Percentiles rank a stretch among this genome's conserved stretches.
phyloP scores from a whole-genome alignment of 2,329 filamentous ascomycete genomes.

The Hymenoscyphus fructigenus region DNA sequence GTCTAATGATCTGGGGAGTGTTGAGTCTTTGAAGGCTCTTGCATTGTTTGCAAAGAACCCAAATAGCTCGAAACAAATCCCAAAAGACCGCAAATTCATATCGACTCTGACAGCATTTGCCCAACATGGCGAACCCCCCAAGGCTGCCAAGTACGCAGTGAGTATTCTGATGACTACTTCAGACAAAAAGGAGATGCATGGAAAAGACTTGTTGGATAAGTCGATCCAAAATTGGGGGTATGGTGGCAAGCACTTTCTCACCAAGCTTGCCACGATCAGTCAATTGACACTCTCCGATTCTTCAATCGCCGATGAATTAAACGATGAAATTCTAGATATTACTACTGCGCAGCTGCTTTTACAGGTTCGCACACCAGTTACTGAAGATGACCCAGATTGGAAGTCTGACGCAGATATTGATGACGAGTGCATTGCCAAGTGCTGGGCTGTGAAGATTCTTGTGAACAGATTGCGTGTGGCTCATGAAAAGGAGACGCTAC shows the following conservation, averaged over 20 bases:
- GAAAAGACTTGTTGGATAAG: constrained; percentile 77
- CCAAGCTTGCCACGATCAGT: constrained; percentile 67
- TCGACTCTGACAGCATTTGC: constrained; percentile 82
- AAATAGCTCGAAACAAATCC: constrained; percentile 67
- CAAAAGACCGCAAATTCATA: constrained; percentile 75
- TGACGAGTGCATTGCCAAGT: constrained; percentile 80
- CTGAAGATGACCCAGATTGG: constrained; percentile 61
- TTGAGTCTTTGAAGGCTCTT: constrained; percentile 91
- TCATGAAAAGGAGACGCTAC: constrained; percentile 50
- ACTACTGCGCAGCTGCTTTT: constrained; percentile 73
- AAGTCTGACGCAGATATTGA: constrained; percentile 67
- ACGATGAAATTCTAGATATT: constrained; percentile 76
- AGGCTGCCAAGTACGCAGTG: constrained; percentile 89
- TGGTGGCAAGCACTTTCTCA: constrained; percentile 71
- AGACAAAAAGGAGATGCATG: constrained; percentile 79
- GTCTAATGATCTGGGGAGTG: constrained; percentile 69
- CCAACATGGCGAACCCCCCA: constrained; percentile 74
- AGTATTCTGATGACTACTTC: constrained; percentile 76
- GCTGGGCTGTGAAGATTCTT: constrained; percentile 78
- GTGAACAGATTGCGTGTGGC: constrained; percentile 75
- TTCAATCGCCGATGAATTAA: constrained; percentile 68
- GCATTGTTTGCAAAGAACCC: constrained; percentile 87
- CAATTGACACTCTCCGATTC: constrained; percentile 76
- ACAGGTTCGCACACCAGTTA: constrained; percentile 63
- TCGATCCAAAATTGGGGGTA: constrained; percentile 74